Base-by-base conservation (phyloP, 2,329 filamentous ascomycete species). In the Gaeumannomyces tritici region DNA sequence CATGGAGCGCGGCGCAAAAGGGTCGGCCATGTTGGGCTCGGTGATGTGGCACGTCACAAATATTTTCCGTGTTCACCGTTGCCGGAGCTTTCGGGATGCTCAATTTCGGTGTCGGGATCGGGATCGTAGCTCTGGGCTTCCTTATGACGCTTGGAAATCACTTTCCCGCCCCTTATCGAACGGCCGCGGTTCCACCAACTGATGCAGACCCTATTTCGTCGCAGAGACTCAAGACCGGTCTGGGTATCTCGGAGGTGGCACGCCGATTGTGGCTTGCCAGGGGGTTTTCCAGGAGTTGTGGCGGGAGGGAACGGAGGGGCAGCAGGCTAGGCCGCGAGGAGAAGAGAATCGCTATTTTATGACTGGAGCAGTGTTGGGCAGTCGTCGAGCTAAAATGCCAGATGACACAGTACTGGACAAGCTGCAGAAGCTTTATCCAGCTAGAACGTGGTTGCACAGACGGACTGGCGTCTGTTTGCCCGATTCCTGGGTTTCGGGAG, bases 1-100 rank as follows among this genome's bases (percentile, higher is more conserved):
- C 88, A 99, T 89, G 65, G 95, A 96, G 76, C 85, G 84, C 76
- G 83, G 83, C 66, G 83, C 83, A 69, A 87, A 87, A 42, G 77
- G 72, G 70, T 87, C 85, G 69, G 82, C 81, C 86, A 88, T 88
- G 67, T 74, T 64, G 61, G 33, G 42, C 42, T 21, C 2, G 42
- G n/a, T n/a, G n/a, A 24, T 9, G 18, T 5, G 21, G 42, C 42
- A 51, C 42, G 18, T 21, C 9, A n/a, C 2, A 51, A 9, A 7
- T n/a, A 24, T 18, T 51, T 51, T 18, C n/a, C 9, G 18, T 51
- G 42, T 51, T 51, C n/a, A 8, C 42, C 18, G 42, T 42, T 24
- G 42, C 18, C 13, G 42, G 8, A 7, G 42, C 18, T n/a, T 9
- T 51, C 42, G 42, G 6, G 42, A 11, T 51, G 35, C 6, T 42